Base-by-base conservation (phyloP, 345 rosid species). In the Abelmoschus esculentus region DNA sequence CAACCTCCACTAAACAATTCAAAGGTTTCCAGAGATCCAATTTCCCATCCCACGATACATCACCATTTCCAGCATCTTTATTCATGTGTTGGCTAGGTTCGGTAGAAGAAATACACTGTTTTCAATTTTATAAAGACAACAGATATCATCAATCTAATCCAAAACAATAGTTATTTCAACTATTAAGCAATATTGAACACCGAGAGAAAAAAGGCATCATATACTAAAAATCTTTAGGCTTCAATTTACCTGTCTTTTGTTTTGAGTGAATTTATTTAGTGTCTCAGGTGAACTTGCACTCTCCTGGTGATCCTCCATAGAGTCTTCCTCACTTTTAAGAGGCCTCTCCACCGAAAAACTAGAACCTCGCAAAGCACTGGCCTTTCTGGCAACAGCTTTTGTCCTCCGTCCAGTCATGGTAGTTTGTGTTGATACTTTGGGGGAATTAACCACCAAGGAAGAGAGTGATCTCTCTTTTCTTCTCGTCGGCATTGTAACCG, bases 401-500 rank as follows among this genome's bases (percentile, higher is more conserved):
- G 89, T 80, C 82, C 96, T 85, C 84, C 86, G 86, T 36, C 93
- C 90, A 15, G 96, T 85, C 74, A 84, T 75, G 66, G 84, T 80
- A 80, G 83, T 70, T 79, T 84, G 89, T 50, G 84, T 73, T 73
- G 88, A 85, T 55, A 86, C 89, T 75, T 83, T 85, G 54, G 98
- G 98, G 72, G 93, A 76, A 70, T 80, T 86, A 65, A 95, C 96
- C 49, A 90, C 99, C 86, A 95, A 80, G 13, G 95, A 88, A 29
- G 98, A 90, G 73, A 95, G 85, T 38, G 99, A 95, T 81, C 98
- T 85, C 80, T 95, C 99, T 78, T 95, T 95, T 79, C 97, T 90
- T 82, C 87, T 89, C 66, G 82, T 81, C 42, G 96, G 92, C 73
- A 89, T 75, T 67, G 85, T 54, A 75, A 82, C 75, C 0, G 91